Evolutionary conservation across 2,329 filamentous ascomycete genomes (phyloP), one percentile per base, ranked within the genome.

Genomic region (Paraphaeosphaeria minitans): DNA sequence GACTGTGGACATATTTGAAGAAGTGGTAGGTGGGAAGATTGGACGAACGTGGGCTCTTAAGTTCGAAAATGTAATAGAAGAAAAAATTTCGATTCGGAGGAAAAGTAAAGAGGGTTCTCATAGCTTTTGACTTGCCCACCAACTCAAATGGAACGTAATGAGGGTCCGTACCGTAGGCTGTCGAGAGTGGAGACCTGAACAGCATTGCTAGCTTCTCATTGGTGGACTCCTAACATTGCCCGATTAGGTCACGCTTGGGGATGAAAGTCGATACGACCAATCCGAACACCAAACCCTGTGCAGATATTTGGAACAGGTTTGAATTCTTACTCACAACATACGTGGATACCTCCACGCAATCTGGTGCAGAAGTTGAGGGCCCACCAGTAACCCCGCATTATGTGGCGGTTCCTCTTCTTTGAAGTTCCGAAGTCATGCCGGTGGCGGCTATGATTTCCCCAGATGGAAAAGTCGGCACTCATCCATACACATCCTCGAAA

Each of bases 1-100:
- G 76, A 88, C 80, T 59, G 78, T 85, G n/a, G 55, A 45, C 59
- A 63, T 61, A 51, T 48, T 64, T 48, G 22, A 16, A 42, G 35
- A 43, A 52, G 19, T 29, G 14, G 22, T 39, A 3, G 4, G 37
- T n/a, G 4, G n/a, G 8, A 39, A 41, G 37, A 43, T 39, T 13
- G 29, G 31, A 51, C 19, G 39, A 42, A 31, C 24, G 21, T 48
- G 19, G 16, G 19, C n/a, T 13, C 14, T 5, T 37, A 22, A 19
- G n/a, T 14, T 14, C 3, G 29, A 24, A n/a, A 41, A 4, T 31
- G 4, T 13, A 48, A 29, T 4, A 4, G 19, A 51, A 4, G 14
- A 10, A n/a, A 35, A 41, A 41, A 19, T 22, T 39, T 39, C n/a
- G 9, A 14, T 10, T n/a, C 24, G 2, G 27, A n/a, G 6, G 13